These are phyloP conservation scores for Aspergillus sp. DNA, from an alignment of 2,329 filamentous ascomycete genomes.

Conservation along the genomic window DNA sequence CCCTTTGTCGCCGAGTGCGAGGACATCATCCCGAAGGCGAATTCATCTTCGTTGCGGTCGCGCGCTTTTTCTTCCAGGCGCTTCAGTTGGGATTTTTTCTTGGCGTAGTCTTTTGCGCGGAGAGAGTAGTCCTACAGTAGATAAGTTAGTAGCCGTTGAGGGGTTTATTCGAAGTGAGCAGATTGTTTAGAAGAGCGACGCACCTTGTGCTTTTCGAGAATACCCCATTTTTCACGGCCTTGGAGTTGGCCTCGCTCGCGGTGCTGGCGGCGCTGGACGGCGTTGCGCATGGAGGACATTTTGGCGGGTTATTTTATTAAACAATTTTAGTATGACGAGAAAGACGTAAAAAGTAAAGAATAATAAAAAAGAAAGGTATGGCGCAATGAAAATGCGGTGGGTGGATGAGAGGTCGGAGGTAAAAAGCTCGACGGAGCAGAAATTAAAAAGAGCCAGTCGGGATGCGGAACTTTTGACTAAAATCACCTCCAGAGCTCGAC, in stretches of 20 bases:
- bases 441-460: background rate
- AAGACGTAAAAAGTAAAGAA: background rate
- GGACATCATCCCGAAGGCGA: constrained; percentile 65
- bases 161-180: background rate
- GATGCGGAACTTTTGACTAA: background rate
- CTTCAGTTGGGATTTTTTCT: constrained; percentile 60
- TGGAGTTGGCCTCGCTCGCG: constrained; percentile 84
- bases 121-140: constrained; percentile 59
- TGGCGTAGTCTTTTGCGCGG: constrained; percentile 63
- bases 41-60: constrained; percentile 66
- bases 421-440: background rate
- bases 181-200: background rate
- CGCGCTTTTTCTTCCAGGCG: constrained; percentile 59
- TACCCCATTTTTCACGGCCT: constrained; percentile 80
- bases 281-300: constrained; percentile 61
- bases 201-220: constrained; percentile 94
- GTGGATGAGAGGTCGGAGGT: background rate
- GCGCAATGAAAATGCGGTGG: background rate
- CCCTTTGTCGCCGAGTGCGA: constrained; percentile 43
- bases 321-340: background rate
- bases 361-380: background rate
- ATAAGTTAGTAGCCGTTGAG: too few species aligned
- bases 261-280: constrained; percentile 78
- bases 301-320: background rate
- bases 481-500: background rate